A percentile compares a stretch with the other conserved stretches of the same genome.
Conservation (phyloP, 257 asterid genomes). For the Solanum pennellii region DNA sequence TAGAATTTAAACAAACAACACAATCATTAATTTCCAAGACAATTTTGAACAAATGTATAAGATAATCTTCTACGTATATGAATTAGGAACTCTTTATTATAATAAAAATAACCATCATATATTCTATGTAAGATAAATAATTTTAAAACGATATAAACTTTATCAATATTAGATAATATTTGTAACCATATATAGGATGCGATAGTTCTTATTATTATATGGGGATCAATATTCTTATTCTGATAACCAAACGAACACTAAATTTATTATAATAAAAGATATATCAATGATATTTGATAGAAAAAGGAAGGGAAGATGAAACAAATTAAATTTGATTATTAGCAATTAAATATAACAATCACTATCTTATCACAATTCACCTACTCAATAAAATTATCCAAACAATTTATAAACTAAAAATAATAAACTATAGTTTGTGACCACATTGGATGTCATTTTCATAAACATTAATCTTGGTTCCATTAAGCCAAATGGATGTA, state of each 20-base stretch:
- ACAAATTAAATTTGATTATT: not conserved
- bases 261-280: not conserved
- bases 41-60: not conserved
- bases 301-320: not conserved
- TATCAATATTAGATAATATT: not conserved
- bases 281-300: not conserved
- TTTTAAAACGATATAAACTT: not conserved
- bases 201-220: not conserved
- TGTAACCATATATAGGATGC: not conserved
- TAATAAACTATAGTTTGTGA: not conserved
- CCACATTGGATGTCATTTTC: not conserved
- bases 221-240: not conserved
- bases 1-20: not conserved
- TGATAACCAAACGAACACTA: not conserved
- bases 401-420: not conserved
- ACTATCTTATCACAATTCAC: not conserved
- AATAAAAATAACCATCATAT: not conserved
- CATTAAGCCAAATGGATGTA: not conserved
- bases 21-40: not conserved
- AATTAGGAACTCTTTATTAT: not conserved
- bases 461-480: not conserved
- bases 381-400: not conserved
- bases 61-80: not conserved
- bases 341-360: not conserved
- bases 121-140: not conserved